Evolutionary conservation across 2,329 filamentous ascomycete genomes (phyloP), one percentile per base, ranked within the genome.

Genomic region (Fusarium ambrosium): DNA sequence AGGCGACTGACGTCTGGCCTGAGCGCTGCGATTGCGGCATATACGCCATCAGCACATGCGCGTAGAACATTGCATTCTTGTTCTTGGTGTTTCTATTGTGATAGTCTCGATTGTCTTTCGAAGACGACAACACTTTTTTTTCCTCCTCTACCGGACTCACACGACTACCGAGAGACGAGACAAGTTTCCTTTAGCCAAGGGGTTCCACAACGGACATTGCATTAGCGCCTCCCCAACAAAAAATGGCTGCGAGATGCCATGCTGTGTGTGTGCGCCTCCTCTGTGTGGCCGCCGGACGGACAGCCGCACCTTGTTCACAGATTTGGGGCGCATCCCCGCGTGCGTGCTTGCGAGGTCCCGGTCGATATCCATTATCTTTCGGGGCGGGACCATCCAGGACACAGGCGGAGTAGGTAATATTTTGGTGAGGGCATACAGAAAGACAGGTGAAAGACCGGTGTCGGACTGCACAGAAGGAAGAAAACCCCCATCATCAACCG

Each of bases 151-250:
- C n/a, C 48, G 48, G 34, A 37, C 43, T 64, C 37, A 22, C 60
- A 62, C 60, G 41, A 36, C 51, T 39, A 48, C 58, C 53, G 63
- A 55, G 36, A 34, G 8, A 41, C 36, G 27, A 55, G 51, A 41
- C 56, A 63, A 58, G 51, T 62, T 55, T 58, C 64, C 27, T 43
- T 56, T 68, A 58, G 32, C 56, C 45, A 43, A 66, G 62, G 69
- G 70, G 68, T 68, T 67, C 74, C 76, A 78, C 75, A 66, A 71
- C 53, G 60, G 67, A 39, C 22, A 69, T 64, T 77, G 74, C 75
- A 73, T 79, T 79, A 79, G 77, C 75, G 77, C 66, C 76, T 79
- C 77, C 77, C 77, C 77, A 79, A 79, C 77, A 79, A 79, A 78
- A 79, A 77, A 37, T 48, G 68, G 66, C 66, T 66, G 64, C 64